These are phyloP conservation scores for Stenogyne calaminthoides DNA, from an alignment of 305 asterid genomes.

Conservation along the genomic window DNA sequence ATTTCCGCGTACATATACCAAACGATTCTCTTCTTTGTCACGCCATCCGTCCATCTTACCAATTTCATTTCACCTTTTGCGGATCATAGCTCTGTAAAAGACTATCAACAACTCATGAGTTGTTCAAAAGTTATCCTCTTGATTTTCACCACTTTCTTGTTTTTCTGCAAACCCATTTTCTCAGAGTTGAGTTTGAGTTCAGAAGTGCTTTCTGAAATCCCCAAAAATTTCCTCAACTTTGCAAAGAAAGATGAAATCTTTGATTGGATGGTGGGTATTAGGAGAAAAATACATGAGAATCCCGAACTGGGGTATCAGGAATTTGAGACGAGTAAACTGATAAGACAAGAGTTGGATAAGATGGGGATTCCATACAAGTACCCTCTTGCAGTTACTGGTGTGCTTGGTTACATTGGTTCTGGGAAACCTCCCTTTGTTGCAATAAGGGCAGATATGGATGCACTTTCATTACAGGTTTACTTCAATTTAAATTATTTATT, in stretches of 20 bases:
- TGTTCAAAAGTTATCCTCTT: conserved; percentile 33
- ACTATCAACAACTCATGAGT: conserved; percentile 39
- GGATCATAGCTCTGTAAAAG: no score
- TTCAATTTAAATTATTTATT: neutral
- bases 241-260: conserved; percentile 66
- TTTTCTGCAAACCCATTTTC: conserved; percentile 34
- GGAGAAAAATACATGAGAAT: conserved; percentile 88
- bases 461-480: conserved; percentile 79
- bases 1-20: no score
- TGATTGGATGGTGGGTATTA: conserved; percentile 79
- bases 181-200: conserved; percentile 31
- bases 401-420: conserved; percentile 76
- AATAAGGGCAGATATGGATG: conserved; percentile 97
- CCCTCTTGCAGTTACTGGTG: conserved; percentile 87
- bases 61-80: no score
- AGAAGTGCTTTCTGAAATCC: conserved; percentile 51
- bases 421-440: conserved; percentile 96
- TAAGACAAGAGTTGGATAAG: conserved; percentile 81
- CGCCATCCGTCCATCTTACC: no score
- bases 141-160: conserved; percentile 32
- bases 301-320: conserved; percentile 94
- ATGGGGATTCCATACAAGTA: conserved; percentile 74
- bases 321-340: conserved; percentile 87
- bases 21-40: no score
- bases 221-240: conserved; percentile 54